Base-by-base conservation (phyloP, 441 rosid genomes). In the Euphorbia celastroides region DNA sequence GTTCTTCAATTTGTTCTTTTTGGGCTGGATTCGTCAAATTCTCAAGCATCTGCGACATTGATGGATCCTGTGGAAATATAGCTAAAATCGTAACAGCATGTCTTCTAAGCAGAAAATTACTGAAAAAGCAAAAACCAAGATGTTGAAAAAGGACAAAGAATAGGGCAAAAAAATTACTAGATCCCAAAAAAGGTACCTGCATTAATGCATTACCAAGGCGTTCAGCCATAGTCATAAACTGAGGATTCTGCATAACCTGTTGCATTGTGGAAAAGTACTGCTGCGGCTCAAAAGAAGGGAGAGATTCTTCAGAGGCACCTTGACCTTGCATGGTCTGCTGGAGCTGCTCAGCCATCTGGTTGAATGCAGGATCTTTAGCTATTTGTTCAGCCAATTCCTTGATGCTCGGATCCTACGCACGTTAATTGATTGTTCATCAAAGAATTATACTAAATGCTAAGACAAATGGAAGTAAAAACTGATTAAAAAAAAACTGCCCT, bases 291-390 rank as follows among this genome's bases (percentile, higher is more conserved):
- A 94, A 88, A 71, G 86, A 83, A 19, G 98, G 99, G 25, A 81
- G 34, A 60, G 75, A 63, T 0, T 85, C 94, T 46, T 88, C 97
- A 11, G 57, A 96, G 12, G 57, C 71, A 0, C 83, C 28, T 50
- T 79, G 82, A 28, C 78, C 88, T 63, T 89, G 94, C 60, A 89
- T 84, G 26, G 92, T 86, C 74, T 82, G 80, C 78, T 88, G 96
- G 20, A 94, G 91, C 79, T 92, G 99, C 80, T 92, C 98, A 14
- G 99, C 98, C 95, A 95, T 92, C 74, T 86, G 88, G 78, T 86
- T 95, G 83, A 95, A 95, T 23, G 97, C 19, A 44, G 99, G 97
- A 77, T 92, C 98, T 80, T 85, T 84, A 36, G 98, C 89, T 68
- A 95, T 92, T 80, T 92, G 96, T 72, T 90, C 95, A 68, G 97